A percentile compares a stretch with the other conserved stretches of the same genome.
These are phyloP conservation scores for Aspergillus incahuasiensis DNA, from an alignment of 495 filamentous ascomycete genomes.

Conservation along the genomic window DNA sequence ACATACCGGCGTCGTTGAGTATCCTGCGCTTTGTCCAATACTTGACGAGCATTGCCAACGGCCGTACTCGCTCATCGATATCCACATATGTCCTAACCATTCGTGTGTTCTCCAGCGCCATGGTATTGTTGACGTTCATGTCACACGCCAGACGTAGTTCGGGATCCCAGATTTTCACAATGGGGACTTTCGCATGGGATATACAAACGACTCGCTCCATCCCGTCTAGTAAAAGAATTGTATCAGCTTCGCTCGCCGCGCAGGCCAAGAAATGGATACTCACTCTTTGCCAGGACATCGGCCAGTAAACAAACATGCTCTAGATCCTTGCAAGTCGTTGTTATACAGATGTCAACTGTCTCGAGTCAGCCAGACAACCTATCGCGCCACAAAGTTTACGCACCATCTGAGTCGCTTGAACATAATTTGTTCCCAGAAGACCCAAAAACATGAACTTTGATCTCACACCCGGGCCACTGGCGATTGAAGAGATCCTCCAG, in stretches of 20 bases:
- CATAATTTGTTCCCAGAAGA: conserved; percentile 94
- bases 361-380: conserved; percentile 18
- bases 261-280: conserved; percentile 22
- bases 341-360: conserved; percentile 94
- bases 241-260: conserved; percentile 8
- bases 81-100: conserved; percentile 98
- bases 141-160: conserved; percentile 88
- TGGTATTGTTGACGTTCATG: conserved; percentile 97
- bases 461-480: conserved; percentile 87
- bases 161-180: conserved; percentile 98
- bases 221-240: conserved; percentile 57
- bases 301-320: conserved; percentile 86
- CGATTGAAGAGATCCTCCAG: conserved; percentile 80
- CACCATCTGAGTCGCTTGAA: conserved; percentile 95
- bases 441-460: conserved; percentile 89
- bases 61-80: conserved; percentile 85
- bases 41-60: conserved; percentile 92
- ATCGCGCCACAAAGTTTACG: conserved; percentile 20
- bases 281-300: conserved; percentile 77
- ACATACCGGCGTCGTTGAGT: conserved; percentile 90
- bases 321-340: conserved; percentile 77
- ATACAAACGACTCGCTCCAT: conserved; percentile 96
- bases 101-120: conserved; percentile 91
- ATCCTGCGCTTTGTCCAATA: conserved; percentile 92
- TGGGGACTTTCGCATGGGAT: conserved; percentile 89